Evolutionary conservation across 495 filamentous ascomycete species (phyloP).

Genomic region (Neurospora tetrasperma): DNA sequence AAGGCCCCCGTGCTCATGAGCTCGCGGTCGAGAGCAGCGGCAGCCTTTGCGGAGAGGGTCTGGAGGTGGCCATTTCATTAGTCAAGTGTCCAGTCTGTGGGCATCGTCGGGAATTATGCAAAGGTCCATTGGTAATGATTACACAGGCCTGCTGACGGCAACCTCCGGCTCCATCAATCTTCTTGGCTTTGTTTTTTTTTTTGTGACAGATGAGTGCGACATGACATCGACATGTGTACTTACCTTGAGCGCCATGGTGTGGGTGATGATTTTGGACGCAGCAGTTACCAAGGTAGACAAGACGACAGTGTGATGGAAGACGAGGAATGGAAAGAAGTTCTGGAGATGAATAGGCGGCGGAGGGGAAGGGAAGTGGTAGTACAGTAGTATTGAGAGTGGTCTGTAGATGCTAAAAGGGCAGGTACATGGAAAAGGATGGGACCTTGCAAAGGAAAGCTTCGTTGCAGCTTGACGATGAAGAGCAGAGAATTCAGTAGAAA

Average conservation of each 20-base stretch:
- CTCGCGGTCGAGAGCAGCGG: slow-evolving; percentile 80
- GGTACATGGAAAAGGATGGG: not conserved
- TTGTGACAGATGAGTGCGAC: not conserved
- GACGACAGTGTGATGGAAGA: not conserved
- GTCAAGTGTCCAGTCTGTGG: not conserved
- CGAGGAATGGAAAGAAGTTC: not conserved
- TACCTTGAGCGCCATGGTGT: slow-evolving; percentile 40
- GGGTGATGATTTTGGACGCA: not conserved
- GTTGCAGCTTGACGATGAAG: not conserved
- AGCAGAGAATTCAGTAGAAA: not conserved
- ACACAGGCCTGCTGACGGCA: no score
- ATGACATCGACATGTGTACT: slow-evolving; percentile 1
- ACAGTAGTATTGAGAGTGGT: not conserved
- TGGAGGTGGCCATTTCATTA: slow-evolving; percentile 26
- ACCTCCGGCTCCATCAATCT: not conserved
- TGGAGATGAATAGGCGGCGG: not conserved
- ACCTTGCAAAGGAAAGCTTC: not conserved
- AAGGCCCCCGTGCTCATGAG: slow-evolving; percentile 90
- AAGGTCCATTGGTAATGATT: no score
- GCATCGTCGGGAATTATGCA: not conserved
- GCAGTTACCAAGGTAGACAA: not conserved
- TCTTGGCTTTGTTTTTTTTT: not conserved
- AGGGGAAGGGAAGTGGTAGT: not conserved
- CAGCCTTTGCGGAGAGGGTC: slow-evolving; percentile 82
- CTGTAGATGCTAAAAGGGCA: not conserved